Percentiles rank a stretch among this genome's conserved stretches.
These are phyloP conservation scores for Phlebiopsis flavidoalba DNA, from an alignment of 768 basidiomycete species.

Conservation along the genomic window DNA sequence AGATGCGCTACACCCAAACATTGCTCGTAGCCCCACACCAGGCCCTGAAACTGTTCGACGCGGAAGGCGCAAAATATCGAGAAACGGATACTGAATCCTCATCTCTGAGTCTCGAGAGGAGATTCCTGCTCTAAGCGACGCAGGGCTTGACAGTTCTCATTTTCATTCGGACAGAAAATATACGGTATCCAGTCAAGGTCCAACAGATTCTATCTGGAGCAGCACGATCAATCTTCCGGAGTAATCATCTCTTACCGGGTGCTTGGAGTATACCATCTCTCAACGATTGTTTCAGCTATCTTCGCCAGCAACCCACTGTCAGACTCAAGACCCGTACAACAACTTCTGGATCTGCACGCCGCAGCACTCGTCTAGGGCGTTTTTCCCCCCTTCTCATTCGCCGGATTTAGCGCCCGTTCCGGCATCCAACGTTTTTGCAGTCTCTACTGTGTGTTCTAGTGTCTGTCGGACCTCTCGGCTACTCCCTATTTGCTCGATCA, in stretches of 20 bases:
- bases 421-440: too few relatives aligned
- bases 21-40: not conserved
- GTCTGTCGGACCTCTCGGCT: not conserved
- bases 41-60: not conserved
- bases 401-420: not conserved
- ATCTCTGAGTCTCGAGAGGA: not conserved
- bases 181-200: not conserved
- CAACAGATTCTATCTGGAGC: not conserved
- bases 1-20: slow-evolving; percentile 15
- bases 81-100: not conserved
- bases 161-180: not conserved
- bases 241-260: not conserved
- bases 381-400: too few relatives aligned
- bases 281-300: not conserved
- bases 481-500: not conserved
- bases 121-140: not conserved
- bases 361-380: not conserved
- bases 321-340: not conserved
- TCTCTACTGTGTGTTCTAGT: not conserved
- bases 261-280: not conserved
- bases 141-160: not conserved
- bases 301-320: not conserved
- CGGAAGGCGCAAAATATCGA: not conserved
- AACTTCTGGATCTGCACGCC: not conserved
- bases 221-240: not conserved